Base-by-base conservation (phyloP, 208 protist species). In the Porcisia deanei region DNA sequence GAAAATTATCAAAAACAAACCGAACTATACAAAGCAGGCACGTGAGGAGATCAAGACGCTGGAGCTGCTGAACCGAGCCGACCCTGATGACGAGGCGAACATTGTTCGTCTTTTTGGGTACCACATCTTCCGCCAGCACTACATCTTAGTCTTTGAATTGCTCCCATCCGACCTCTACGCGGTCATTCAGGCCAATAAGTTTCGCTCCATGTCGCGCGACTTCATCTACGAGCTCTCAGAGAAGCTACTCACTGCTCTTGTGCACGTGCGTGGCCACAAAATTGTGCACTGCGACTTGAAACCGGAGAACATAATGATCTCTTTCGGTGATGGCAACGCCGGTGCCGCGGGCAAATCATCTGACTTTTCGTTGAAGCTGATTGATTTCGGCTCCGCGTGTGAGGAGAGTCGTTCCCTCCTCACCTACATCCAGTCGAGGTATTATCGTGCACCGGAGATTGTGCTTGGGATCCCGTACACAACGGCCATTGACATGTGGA, bases 271-370 rank as follows among this genome's bases (percentile, higher is more conserved):
- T 61, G 52, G 74, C 54, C 82, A 94, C 68, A 66, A 85, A 37
- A 96, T 99, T 77, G 97, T 99, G 52, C 98, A 99, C 83, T 98
- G 97, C 69, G 98, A 99, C 79, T 69, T 99, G 39, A 99, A 99
- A 85, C 98, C 98, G 8, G 98, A 99, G 81, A 99, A 99, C 84
- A 97, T 99, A 71, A 91, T 99, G 37, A 79, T 98, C 45, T 81
- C 90, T 77, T 37, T 69, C 47, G 25, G 61, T 47, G 59, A 68
- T 37, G 41, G 49, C 12, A 52, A 54, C 70, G 37, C 60, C 34
- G 43, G 9, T 6, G 60, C 67, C 30, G 57, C 43, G 6, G 79
- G 59, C 41, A 63, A 60, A 14, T 71, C 55, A 16, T 45, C 54
- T 1, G 84, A 85, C 78, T 84, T 90, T 37, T 67, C 87, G 37